phyloP scores from a whole-genome alignment of 1,284 basidiomycete species.

The Cerrena zonata region DNA sequence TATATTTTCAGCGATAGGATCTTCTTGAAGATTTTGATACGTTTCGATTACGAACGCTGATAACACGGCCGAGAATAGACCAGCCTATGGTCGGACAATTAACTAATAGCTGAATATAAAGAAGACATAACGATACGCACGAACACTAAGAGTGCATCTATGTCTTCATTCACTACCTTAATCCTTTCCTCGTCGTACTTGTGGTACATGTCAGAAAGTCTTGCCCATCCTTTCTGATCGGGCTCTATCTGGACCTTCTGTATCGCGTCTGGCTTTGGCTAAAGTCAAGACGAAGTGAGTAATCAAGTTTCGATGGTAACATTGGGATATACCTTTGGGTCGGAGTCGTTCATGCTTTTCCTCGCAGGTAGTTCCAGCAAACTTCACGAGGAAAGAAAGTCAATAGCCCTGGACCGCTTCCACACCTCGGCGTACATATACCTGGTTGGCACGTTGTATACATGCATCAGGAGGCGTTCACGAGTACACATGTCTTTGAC shows the following conservation, averaged over 20 bases:
- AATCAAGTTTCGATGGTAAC: too few species aligned
- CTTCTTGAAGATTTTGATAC: constrained; percentile 9
- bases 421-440: too few species aligned
- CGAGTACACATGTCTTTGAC: too few species aligned
- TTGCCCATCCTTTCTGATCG: not conserved
- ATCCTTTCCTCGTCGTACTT: not conserved
- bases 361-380: too few species aligned
- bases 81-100: constrained; percentile 9
- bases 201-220: not conserved
- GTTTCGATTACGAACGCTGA: constrained; percentile 15
- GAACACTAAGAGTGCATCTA: constrained; percentile 11
- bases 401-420: too few species aligned
- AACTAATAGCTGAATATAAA: not conserved
- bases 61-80: constrained; percentile 15
- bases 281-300: too few species aligned
- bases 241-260: not conserved
- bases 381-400: too few species aligned
- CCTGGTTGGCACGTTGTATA: too few species aligned
- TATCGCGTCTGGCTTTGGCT: too few species aligned
- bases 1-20: not conserved
- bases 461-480: too few species aligned
- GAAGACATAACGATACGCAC: not conserved
- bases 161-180: constrained; percentile 2
- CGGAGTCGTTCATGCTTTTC: too few species aligned
- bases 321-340: too few species aligned